Evolutionary conservation across 345 rosid genomes (phyloP).

Genomic region (Lumnitzera littorea): DNA sequence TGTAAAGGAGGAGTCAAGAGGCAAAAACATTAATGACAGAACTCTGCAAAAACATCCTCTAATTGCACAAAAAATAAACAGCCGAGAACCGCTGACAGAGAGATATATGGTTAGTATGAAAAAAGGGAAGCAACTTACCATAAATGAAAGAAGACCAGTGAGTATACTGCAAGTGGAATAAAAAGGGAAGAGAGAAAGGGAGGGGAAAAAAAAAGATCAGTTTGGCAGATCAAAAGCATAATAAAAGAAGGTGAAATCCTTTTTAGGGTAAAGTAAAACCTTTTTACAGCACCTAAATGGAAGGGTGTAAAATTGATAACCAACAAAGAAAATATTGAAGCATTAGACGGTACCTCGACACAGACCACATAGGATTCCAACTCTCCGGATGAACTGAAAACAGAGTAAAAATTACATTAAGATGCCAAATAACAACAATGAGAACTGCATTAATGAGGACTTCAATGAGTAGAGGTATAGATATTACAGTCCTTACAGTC

Average conservation of each 20-base stretch:
- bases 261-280: too few species aligned
- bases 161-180: slow-evolving; percentile 73
- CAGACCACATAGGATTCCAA: slow-evolving; percentile 99
- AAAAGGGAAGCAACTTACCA: slow-evolving; percentile 49
- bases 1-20: too few species aligned
- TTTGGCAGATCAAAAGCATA: too few species aligned
- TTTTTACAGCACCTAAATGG: too few species aligned
- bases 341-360: slow-evolving; percentile 57
- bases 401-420: neutral
- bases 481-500: slow-evolving; percentile 59
- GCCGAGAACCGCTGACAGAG: neutral
- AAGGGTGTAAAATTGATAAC: neutral
- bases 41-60: neutral
- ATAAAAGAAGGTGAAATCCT: too few species aligned
- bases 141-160: slow-evolving; percentile 95
- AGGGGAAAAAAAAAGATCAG: neutral
- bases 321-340: neutral
- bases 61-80: slow-evolving; percentile 1
- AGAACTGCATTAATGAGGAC: neutral
- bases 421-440: neutral
- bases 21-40: too few species aligned
- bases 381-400: slow-evolving; percentile 96
- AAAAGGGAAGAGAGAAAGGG: slow-evolving; percentile 9
- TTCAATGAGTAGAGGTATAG: slow-evolving; percentile 1
- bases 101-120: neutral